A percentile compares a stretch with the other conserved stretches of the same genome.
Evolutionary conservation across 805 yeast species (phyloP).

Genomic region (Candida namnaoensis): DNA sequence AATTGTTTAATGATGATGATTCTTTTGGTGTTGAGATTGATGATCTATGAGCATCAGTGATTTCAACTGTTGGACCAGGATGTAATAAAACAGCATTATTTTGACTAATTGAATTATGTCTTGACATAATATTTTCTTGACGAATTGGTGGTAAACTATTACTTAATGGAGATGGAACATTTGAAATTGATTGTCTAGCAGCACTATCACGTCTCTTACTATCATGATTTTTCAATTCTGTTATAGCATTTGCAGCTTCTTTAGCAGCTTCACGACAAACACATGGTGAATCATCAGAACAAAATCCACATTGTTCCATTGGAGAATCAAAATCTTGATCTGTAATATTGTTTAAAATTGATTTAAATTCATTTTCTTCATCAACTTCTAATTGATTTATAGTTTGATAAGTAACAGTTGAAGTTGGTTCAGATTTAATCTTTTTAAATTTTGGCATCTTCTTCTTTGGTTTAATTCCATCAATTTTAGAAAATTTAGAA

Average conservation of each 20-base stretch:
- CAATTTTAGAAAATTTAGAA: slow-evolving; percentile 29
- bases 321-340: slow-evolving; percentile 37
- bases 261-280: slow-evolving; percentile 74
- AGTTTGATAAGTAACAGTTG: slow-evolving; percentile 1
- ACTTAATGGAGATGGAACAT: slow-evolving; percentile 21
- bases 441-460: slow-evolving; percentile 16
- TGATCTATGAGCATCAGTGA: slow-evolving; percentile 24
- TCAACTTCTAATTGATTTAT: slow-evolving; percentile 1
- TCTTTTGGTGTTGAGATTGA: slow-evolving; percentile 16
- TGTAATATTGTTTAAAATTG: slow-evolving; percentile 4
- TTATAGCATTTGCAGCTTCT: slow-evolving; percentile 27
- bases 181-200: slow-evolving; percentile 6
- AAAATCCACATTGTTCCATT: slow-evolving; percentile 83
- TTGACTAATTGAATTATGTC: slow-evolving; percentile 13
- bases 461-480: slow-evolving; percentile 15
- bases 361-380: neutral
- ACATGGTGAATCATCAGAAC: slow-evolving; percentile 88
- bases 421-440: slow-evolving; percentile 2
- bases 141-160: slow-evolving; percentile 7
- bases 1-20: slow-evolving; percentile 2
- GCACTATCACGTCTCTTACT: slow-evolving; percentile 5
- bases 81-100: slow-evolving; percentile 38
- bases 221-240: slow-evolving; percentile 16
- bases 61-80: slow-evolving; percentile 54
- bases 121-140: slow-evolving; percentile 14